Evolutionary conservation across 2,329 filamentous ascomycete species (phyloP).

Genomic region (Colletotrichum magnum): DNA sequence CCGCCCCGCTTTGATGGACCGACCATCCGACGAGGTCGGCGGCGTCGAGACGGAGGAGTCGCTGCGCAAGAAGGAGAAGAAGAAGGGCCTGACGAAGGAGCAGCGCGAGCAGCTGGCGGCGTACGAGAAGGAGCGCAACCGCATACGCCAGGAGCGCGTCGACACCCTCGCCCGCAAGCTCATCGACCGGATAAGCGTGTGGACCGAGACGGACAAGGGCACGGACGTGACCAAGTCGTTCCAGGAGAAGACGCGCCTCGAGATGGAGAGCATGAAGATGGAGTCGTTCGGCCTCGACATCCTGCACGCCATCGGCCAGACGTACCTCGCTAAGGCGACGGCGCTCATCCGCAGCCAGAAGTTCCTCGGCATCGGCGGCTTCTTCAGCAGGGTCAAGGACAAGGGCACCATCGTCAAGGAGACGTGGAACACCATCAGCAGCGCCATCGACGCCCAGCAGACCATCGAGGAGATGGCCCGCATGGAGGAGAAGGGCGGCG

Average conservation of each 20-base stretch:
- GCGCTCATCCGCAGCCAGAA: constrained; percentile 95
- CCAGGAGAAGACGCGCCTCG: constrained; percentile 92
- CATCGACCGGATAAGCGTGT: constrained; percentile 89
- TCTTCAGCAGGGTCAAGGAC: constrained; percentile 94
- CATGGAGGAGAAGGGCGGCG: constrained; percentile 92
- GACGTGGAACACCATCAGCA: constrained; percentile 97
- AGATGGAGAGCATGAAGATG: constrained; percentile 99
- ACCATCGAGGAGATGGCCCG: constrained; percentile 99
- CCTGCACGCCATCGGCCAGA: constrained; percentile 92
- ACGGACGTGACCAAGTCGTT: constrained; percentile 88
- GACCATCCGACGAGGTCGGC: constrained; percentile 80
- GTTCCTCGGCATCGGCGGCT: constrained; percentile 94
- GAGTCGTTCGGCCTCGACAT: constrained; percentile 98
- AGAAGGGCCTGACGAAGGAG: constrained; percentile 90
- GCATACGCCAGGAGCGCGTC: constrained; percentile 90
- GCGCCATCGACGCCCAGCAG: constrained; percentile 96
- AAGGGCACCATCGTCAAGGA: constrained; percentile 98
- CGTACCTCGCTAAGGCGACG: constrained; percentile 89
- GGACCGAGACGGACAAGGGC: constrained; percentile 97
- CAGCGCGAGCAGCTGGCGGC: constrained; percentile 92
- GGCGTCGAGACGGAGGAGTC: constrained; percentile 74
- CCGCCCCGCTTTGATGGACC: constrained; percentile 90
- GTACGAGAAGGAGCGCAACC: constrained; percentile 87
- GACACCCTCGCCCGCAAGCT: constrained; percentile 88
- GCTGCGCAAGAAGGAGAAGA: constrained; percentile 75